Base-by-base conservation (phyloP, 83 land plant genomes). In the Picea abies region DNA sequence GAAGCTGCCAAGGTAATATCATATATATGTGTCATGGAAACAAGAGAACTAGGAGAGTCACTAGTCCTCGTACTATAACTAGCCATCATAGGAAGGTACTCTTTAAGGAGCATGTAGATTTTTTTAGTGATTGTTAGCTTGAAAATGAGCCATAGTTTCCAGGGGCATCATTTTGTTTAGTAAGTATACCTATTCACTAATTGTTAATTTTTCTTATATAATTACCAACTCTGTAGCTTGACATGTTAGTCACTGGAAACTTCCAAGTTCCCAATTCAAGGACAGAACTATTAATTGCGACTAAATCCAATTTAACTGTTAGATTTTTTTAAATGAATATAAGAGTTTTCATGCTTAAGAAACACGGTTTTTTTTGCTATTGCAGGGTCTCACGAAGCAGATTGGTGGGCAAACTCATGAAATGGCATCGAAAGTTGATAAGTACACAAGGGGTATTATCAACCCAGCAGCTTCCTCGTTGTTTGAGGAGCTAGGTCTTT, bases 381-480 rank as follows among this genome's bases (percentile, higher is more conserved):
- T 58, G 16, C 47, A 73, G 77, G 49, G n/a, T 35, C n/a, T 35
- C 35, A 73, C 47, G 6, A 73, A 73, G 77, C 26, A 73, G 49
- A 73, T 73, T 35, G 77, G 77, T 9, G 35, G 77, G 4, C 22
- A 5, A 20, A 73, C 10, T 35, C 77, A 73, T 29, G 39, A 35
- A 16, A 4, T 73, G 11, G 77, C 47, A 35, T 35, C 26, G 26
- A 23, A 73, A 73, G 77, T 29, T 73, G 77, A 73, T 14, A 25
- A 73, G 77, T 73, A 73, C 35, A 3, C 77, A 11, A 35, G 77
- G 26, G 77, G 77, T 17, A 10, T 73, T 22, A 73, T 73, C 6
- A 73, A 11, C 26, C 47, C 47, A 20, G 8, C 71, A 20, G 3
- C n/a, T 68, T 39, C 19, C 84, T 90, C 4, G 87, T 87, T 63